Base-by-base conservation (phyloP, 139 green algal genomes). In the Limnomonas spitsbergensis region DNA sequence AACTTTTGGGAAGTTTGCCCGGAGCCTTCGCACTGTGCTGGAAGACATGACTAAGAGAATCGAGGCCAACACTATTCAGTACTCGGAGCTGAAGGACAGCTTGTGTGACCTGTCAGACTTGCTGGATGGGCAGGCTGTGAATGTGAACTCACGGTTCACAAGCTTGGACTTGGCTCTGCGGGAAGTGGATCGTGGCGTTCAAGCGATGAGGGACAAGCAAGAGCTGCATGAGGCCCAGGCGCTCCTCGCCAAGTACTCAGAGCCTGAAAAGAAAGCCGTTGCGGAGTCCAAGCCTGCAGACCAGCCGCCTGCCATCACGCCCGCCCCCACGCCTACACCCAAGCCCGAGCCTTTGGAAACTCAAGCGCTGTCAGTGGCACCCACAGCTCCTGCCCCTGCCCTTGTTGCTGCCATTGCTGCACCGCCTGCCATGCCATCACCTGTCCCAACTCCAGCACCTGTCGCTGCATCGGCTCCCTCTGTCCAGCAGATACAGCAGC, bases 141-240 rank as follows among this genome's bases (percentile, higher is more conserved):
- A 83, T 66, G 31, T 80, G 27, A 61, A 84, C 67, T 40, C 78
- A 7, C 75, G 84, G 3, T 87, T 90, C 40, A 84, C 76, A 1
- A 54, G 4, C 37, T 34, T 92, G 38, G 88, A 90, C 83, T 79
- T 84, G 53, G 80, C 88, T 34, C 31, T 90, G 4, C 81, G 79
- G 54, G 86, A 90, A 2, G 82, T 92, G 53, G 85, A 90, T 56
- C 82, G 88, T 2, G 85, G 86, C 26, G 88, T 92, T 68, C 88
- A 90, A 79, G 76, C 80, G 20, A 38, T 92, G n/a, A 61, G 84
- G 0, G 88, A 92, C 74, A 84, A 83, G 53, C 82, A 88, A 54
- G 88, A 92, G 82, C 81, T 92, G 4, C 56, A 83, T 1, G 86
- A 92, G 53, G 88, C 88, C 14, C 86, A 90, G 66, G 71, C 82